These are phyloP conservation scores for Aegilops bicornis DNA, from an alignment of 176 grass and related monocot genomes.

Conservation along the genomic window DNA sequence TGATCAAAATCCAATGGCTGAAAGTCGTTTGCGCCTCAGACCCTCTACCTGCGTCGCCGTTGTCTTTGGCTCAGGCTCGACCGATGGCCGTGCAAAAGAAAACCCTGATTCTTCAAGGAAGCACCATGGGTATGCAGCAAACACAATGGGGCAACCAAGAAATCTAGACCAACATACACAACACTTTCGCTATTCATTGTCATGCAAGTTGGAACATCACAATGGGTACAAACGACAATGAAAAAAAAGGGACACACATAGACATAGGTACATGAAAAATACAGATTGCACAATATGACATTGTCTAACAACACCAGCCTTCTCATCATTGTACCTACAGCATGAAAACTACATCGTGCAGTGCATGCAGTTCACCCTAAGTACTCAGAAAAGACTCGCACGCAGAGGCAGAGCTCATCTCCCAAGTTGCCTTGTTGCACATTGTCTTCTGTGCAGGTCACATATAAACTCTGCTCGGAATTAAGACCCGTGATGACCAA, in stretches of 20 bases:
- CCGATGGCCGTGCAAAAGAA: no score
- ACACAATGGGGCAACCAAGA: neutral
- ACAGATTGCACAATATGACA: neutral
- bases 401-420: neutral
- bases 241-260: neutral
- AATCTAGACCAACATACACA: no score
- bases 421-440: constrained; percentile 1
- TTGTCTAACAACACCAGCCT: neutral
- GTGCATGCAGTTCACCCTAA: neutral
- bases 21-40: no score
- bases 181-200: no score
- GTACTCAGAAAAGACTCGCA: constrained; percentile 25
- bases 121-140: neutral
- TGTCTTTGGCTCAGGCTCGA: no score
- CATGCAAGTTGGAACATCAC: neutral
- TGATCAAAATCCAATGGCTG: no score
- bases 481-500: neutral
- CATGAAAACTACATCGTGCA: neutral
- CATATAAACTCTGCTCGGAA: constrained; percentile 3
- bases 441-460: neutral
- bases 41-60: no score
- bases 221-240: neutral
- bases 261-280: neutral
- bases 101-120: no score
- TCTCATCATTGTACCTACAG: constrained; percentile 29